Evolutionary conservation across 2,329 filamentous ascomycete species (phyloP), one percentile per base, ranked within the genome.

Genomic region (Cucurbitaria berberidis): DNA sequence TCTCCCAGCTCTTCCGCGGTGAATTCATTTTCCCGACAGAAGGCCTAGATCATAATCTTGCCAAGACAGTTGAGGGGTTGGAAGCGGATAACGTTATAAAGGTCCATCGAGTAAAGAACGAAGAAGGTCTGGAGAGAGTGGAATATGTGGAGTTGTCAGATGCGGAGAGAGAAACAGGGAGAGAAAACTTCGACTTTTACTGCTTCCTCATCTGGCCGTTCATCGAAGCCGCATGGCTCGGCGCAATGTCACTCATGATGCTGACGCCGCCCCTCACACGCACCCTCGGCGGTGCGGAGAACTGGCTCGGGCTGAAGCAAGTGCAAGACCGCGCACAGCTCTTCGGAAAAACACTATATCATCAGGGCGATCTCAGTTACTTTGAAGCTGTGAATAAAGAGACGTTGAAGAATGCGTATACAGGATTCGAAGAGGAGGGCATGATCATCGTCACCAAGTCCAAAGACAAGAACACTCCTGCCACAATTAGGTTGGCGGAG

Each of bases 171-270:
- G 81, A 83, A 26, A 86, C 84, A 6, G 95, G 95, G 1, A 82
- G 93, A 32, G 95, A 99, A 75, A 98, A 97, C 67, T 99, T 90
- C 68, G 95, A 99, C 71, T 99, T 99, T 76, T 98, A 98, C 77
- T 98, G 93, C 77, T 99, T 98, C 81, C 78, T 99, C 18, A 91
- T 99, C 59, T 99, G 95, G 95, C 95, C 95, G 0, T 99, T 99
- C 64, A 93, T 98, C 62, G 95, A 99, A 75, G 89, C 93, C 0
- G 89, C 85, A 46, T 99, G 95, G 95, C 83, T 99, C 1, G 93
- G 91, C 10, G 89, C 92, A 0, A 89, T 98, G 0, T 91, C 90
- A 0, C 80, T 98, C 0, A 88, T 96, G 80, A 93, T 93, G 39
- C 82, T 98, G 13, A 89, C 90, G 0, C 92, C 93, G 1, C 91